Percentiles rank a stretch among this genome's conserved stretches.
phyloP scores from a whole-genome alignment of 1,139 yeast species.

The Candida sp. region DNA sequence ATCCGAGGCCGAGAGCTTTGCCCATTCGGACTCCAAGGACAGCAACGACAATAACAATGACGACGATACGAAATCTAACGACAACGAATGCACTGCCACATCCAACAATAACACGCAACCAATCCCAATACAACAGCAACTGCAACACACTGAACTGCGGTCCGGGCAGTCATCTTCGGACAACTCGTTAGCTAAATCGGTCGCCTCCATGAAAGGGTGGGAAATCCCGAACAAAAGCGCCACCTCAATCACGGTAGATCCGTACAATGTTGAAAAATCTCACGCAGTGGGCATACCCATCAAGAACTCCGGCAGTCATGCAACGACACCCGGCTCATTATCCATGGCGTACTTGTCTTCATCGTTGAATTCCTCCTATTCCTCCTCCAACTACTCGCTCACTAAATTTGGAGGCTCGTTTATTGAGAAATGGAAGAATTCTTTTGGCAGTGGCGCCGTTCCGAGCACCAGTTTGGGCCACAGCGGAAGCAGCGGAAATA shows the following conservation, averaged over 20 bases:
- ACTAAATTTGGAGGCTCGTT: conserved; percentile 49
- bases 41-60: neutral
- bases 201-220: conserved; percentile 43
- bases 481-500: conserved; percentile 4
- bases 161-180: conserved; percentile 22
- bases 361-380: conserved; percentile 39
- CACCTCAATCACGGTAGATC: conserved; percentile 21
- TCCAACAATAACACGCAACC: neutral
- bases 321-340: conserved; percentile 37
- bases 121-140: neutral
- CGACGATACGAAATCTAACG: neutral
- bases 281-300: conserved; percentile 14
- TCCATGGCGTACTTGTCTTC: conserved; percentile 50
- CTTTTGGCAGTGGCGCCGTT: conserved; percentile 21
- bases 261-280: conserved; percentile 17
- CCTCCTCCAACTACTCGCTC: conserved; percentile 43
- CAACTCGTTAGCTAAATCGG: conserved; percentile 28
- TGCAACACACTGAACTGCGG: neutral
- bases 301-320: conserved; percentile 10
- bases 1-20: neutral
- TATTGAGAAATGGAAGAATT: conserved; percentile 50
- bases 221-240: conserved; percentile 45
- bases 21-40: neutral
- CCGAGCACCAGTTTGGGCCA: conserved; percentile 1
- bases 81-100: neutral